A percentile compares a stretch with the other conserved stretches of the same genome.
Conservation (phyloP, 306 rosid species). For the Rosa lucieae region DNA sequence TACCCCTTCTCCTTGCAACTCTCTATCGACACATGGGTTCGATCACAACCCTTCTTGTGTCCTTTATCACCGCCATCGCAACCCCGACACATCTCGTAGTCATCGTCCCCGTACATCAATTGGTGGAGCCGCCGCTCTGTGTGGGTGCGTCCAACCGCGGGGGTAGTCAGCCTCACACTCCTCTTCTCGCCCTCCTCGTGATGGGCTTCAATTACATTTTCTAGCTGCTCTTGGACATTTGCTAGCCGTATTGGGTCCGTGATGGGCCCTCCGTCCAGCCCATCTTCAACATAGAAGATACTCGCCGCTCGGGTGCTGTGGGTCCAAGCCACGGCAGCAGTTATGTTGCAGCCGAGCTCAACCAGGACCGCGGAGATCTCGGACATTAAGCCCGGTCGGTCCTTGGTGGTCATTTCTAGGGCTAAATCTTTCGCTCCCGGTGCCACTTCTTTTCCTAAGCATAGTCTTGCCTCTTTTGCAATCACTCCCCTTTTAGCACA, state of each 20-base stretch:
- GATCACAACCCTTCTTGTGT: constrained; percentile 63
- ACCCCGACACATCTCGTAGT: constrained; percentile 55
- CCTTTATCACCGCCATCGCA: constrained; percentile 41
- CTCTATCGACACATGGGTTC: constrained; percentile 61
- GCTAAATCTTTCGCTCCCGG: constrained; percentile 45
- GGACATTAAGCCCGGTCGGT: constrained; percentile 75
- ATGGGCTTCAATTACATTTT: constrained; percentile 64
- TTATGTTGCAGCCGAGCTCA: constrained; percentile 57
- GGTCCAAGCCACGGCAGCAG: constrained; percentile 74
- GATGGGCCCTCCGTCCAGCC: constrained; percentile 49
- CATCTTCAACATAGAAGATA: constrained; percentile 65
- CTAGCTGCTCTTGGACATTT: constrained; percentile 58
- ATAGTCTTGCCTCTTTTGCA: constrained; percentile 12
- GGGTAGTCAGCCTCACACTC: constrained; percentile 48
- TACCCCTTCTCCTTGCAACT: constrained; percentile 68
- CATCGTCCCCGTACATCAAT: constrained; percentile 64
- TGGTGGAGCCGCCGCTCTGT: constrained; percentile 86
- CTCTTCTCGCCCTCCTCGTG: constrained; percentile 44
- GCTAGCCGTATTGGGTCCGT: constrained; percentile 49
- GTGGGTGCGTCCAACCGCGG: constrained; percentile 50
- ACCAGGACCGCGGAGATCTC: constrained; percentile 68
- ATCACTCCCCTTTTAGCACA: constrained; percentile 46
- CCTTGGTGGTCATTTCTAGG: constrained; percentile 63
- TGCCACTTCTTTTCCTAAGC: constrained; percentile 32
- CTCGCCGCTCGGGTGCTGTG: constrained; percentile 59